phyloP scores from a whole-genome alignment of 495 filamentous ascomycete genomes.

The Aspergillus sclerotioniger region DNA sequence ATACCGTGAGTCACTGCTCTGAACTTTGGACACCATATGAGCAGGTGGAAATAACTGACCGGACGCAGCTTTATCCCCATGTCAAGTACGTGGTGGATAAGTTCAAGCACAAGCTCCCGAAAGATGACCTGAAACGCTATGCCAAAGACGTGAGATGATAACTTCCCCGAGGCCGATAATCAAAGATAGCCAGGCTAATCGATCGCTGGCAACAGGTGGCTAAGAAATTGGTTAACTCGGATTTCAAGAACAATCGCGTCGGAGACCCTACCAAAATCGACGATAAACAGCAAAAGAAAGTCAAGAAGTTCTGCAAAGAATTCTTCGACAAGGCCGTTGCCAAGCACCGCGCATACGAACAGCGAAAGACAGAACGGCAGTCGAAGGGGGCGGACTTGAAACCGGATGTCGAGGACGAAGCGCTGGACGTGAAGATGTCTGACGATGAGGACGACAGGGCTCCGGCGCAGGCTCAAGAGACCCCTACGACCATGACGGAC shows the following conservation, averaged over 20 bases:
- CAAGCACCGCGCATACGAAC: slow-evolving; percentile 70
- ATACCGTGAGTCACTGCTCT: slow-evolving; percentile 60
- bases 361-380: slow-evolving; percentile 56
- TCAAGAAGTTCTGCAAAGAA: slow-evolving; percentile 76
- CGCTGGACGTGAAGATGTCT: slow-evolving; percentile 50
- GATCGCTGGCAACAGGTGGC: slow-evolving; percentile 45
- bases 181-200: slow-evolving; percentile 4
- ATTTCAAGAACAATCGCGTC: slow-evolving; percentile 84
- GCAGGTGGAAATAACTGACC: neutral
- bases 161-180: neutral
- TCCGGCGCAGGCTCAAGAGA: slow-evolving; percentile 11
- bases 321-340: slow-evolving; percentile 81
- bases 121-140: slow-evolving; percentile 83
- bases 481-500: slow-evolving; percentile 13
- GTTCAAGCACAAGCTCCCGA: slow-evolving; percentile 78
- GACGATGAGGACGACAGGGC: slow-evolving; percentile 50
- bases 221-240: slow-evolving; percentile 83
- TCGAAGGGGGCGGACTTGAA: slow-evolving; percentile 25
- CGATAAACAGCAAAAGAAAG: slow-evolving; percentile 74
- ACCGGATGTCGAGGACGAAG: slow-evolving; percentile 36
- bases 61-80: slow-evolving; percentile 68
- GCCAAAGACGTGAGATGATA: slow-evolving; percentile 66
- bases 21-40: neutral
- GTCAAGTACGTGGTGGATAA: slow-evolving; percentile 83
- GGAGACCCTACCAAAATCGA: slow-evolving; percentile 76